Conservation (phyloP, 139 green algal species). For the Chlamydomonas sp. region DNA sequence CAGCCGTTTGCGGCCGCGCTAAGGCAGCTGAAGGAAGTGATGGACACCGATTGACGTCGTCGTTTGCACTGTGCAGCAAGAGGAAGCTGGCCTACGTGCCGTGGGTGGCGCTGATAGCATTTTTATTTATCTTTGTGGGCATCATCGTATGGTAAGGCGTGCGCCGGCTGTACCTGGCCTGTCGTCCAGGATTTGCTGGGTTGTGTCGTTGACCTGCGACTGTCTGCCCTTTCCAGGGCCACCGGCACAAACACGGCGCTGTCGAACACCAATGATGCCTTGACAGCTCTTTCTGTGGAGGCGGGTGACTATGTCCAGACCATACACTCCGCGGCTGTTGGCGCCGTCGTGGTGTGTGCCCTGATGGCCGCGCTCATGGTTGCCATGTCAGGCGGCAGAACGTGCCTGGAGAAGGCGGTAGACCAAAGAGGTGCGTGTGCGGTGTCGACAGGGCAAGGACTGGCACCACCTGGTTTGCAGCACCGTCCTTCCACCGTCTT, state of each 20-base stretch:
- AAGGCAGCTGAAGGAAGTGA: no score
- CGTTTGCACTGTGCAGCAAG: neutral
- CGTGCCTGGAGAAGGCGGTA: conserved; percentile 37
- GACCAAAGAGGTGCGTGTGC: conserved; percentile 31
- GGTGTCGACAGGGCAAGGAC: neutral
- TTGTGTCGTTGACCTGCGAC: neutral
- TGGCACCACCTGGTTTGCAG: no score
- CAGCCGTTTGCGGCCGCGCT: no score
- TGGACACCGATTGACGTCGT: no score
- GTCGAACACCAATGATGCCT: conserved; percentile 18
- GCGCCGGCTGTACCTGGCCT: no score
- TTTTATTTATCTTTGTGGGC: conserved; percentile 43
- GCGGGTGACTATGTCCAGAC: neutral
- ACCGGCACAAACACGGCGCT: conserved; percentile 23
- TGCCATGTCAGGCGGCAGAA: conserved; percentile 33
- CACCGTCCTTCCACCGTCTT: neutral
- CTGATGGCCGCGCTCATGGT: conserved; percentile 41
- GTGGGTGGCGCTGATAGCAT: conserved; percentile 33
- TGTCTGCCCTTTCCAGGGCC: conserved; percentile 15
- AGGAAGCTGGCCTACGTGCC: conserved; percentile 49
- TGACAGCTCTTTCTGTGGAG: neutral
- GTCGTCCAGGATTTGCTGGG: neutral
- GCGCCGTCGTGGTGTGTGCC: conserved; percentile 23
- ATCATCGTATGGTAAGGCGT: conserved; percentile 39
- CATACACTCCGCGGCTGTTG: conserved; percentile 15